Percentiles rank a stretch among this genome's conserved stretches.
These are phyloP conservation scores for Erythrophleum ivorense DNA, from an alignment of 331 rosid genomes.

Conservation along the genomic window DNA sequence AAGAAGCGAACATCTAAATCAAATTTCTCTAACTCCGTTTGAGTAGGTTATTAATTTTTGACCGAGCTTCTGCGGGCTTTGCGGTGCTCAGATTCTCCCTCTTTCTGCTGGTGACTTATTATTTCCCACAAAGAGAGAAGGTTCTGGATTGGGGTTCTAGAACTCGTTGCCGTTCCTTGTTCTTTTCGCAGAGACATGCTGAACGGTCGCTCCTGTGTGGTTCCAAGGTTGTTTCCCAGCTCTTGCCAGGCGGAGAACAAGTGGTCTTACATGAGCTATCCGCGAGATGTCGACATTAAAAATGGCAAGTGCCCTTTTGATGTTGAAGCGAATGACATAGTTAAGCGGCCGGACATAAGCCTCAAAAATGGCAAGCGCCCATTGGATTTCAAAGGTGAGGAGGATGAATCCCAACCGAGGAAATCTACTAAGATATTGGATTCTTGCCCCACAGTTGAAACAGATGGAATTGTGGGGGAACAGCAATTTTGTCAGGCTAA, in stretches of 20 bases:
- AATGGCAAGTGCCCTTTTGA: conserved; percentile 63
- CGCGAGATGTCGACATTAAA: conserved; percentile 54
- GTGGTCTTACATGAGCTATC: conserved; percentile 69
- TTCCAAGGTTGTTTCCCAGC: conserved; percentile 73
- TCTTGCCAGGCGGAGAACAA: conserved; percentile 63
- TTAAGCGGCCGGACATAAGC: background rate
- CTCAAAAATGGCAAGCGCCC: conserved; percentile 57
- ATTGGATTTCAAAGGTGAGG: conserved; percentile 52
- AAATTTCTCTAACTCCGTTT: conserved; percentile 44
- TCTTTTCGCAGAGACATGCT: conserved; percentile 68
- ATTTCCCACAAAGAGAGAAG: conserved; percentile 24
- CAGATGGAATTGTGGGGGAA: conserved; percentile 40
- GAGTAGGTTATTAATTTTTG: conserved; percentile 51
- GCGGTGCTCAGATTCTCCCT: conserved; percentile 35
- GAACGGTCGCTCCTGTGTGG: conserved; percentile 67
- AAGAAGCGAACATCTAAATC: conserved; percentile 33
- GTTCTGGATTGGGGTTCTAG: conserved; percentile 48
- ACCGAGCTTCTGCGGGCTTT: conserved; percentile 45
- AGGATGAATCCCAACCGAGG: conserved; percentile 52
- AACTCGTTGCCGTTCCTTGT: conserved; percentile 30
- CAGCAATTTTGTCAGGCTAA: conserved; percentile 39
- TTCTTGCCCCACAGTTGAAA: conserved; percentile 46
- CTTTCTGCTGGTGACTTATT: conserved; percentile 33
- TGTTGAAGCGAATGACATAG: conserved; percentile 34
- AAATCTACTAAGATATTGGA: conserved; percentile 54